These are phyloP conservation scores for Apiotrichum sp. DNA, from an alignment of 1,284 basidiomycete species.

Conservation along the genomic window DNA sequence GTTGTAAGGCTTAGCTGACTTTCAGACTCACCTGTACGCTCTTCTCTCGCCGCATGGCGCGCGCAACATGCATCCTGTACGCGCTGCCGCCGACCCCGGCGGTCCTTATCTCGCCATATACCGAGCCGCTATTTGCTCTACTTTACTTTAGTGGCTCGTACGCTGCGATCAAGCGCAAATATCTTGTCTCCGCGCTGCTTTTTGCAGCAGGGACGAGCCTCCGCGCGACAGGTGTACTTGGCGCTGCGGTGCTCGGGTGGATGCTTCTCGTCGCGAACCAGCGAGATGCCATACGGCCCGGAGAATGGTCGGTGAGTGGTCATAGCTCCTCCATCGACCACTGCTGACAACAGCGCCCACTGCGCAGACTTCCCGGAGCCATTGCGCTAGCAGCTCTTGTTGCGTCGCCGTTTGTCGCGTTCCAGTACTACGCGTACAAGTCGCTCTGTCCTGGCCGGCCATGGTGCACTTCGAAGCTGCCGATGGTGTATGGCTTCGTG, in stretches of 20 bases:
- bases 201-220: conserved; percentile 66
- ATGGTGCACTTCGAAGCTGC: conserved; percentile 64
- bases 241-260: conserved; percentile 55
- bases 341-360: not conserved
- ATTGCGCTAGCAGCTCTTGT: conserved; percentile 50
- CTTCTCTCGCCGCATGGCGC: conserved; percentile 53
- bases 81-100: conserved; percentile 74
- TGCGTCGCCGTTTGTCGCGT: conserved; percentile 60
- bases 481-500: conserved; percentile 74
- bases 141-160: conserved; percentile 64
- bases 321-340: not conserved
- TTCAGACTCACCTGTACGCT: conserved; percentile 35
- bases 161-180: conserved; percentile 43
- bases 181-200: conserved; percentile 51
- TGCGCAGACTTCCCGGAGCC: not conserved
- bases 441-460: conserved; percentile 55
- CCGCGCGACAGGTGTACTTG: conserved; percentile 74
- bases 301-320: too few species aligned
- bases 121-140: conserved; percentile 78
- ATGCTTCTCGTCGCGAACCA: too few species aligned
- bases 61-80: conserved; percentile 61
- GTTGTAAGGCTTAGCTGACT: not conserved
- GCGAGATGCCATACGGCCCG: too few species aligned
- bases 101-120: conserved; percentile 66
- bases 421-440: conserved; percentile 62